phyloP scores from a whole-genome alignment of 306 rosid genomes.

The Pterocarpus macrocarpus region DNA sequence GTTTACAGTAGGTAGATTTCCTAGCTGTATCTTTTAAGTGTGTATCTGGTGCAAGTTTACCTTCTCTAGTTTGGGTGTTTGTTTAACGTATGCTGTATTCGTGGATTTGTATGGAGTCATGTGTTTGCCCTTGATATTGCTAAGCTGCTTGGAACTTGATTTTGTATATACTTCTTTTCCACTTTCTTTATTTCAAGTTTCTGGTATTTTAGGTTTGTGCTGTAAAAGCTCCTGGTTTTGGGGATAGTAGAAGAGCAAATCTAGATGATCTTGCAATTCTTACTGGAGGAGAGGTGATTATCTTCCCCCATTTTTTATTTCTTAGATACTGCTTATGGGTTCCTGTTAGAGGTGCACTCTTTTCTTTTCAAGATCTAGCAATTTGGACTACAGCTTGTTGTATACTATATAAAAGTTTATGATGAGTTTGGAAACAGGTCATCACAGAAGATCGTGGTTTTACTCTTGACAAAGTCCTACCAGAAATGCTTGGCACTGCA shows the following conservation, averaged over 20 bases:
- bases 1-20: background rate
- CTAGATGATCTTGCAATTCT: conserved; percentile 87
- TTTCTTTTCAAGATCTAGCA: conserved; percentile 12
- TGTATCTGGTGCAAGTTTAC: conserved; percentile 17
- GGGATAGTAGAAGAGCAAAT: conserved; percentile 86
- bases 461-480: conserved; percentile 82
- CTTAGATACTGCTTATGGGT: conserved; percentile 11
- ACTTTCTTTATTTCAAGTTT: conserved; percentile 42
- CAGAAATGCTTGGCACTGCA: conserved; percentile 87
- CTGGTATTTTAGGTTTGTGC: conserved; percentile 85
- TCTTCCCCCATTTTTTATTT: conserved; percentile 33
- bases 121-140: conserved; percentile 12
- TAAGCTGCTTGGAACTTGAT: conserved; percentile 7
- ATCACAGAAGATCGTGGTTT: conserved; percentile 81
- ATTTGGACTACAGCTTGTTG: conserved; percentile 22
- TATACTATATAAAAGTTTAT: conserved; percentile 25
- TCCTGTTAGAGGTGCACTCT: conserved; percentile 11
- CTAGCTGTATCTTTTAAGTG: conserved; percentile 6
- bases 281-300: conserved; percentile 93
- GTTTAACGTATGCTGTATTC: conserved; percentile 16
- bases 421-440: conserved; percentile 66
- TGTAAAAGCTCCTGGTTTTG: conserved; percentile 97
- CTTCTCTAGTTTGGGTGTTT: conserved; percentile 1
- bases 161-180: conserved; percentile 39
- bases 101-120: conserved; percentile 13